These are phyloP conservation scores for Fusarium tanahbumbuense DNA, from an alignment of 2,329 filamentous ascomycete genomes.

Conservation along the genomic window DNA sequence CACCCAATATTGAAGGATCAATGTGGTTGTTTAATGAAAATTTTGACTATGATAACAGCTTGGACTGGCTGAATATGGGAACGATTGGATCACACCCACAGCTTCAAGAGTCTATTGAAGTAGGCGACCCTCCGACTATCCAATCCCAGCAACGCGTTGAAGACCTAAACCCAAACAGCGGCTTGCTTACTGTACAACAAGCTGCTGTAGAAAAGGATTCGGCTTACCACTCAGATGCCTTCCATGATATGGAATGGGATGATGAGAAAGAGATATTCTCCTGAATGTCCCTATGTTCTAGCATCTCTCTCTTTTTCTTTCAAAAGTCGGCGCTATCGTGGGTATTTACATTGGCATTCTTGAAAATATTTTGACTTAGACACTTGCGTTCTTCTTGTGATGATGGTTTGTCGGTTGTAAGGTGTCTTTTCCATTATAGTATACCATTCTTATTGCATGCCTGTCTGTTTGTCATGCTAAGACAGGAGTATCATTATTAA, in stretches of 20 bases:
- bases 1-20: conserved; percentile 13
- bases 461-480: neutral
- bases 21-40: conserved; percentile 9
- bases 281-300: neutral
- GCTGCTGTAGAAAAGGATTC: conserved; percentile 25
- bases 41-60: neutral
- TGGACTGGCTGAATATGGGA: conserved; percentile 4
- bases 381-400: neutral
- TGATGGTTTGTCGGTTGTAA: neutral
- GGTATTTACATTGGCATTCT: neutral
- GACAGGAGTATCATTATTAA: neutral
- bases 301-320: neutral
- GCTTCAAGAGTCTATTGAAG: conserved; percentile 12
- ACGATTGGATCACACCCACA: conserved; percentile 17
- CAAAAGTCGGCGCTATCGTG: neutral
- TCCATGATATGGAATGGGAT: conserved; percentile 8
- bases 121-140: neutral
- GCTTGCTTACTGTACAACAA: conserved; percentile 1
- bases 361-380: neutral
- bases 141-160: conserved; percentile 6
- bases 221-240: conserved; percentile 6
- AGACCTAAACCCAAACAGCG: conserved; percentile 1
- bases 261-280: conserved; percentile 13
- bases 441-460: neutral
- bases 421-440: neutral